phyloP scores from a whole-genome alignment of 805 yeast genomes.

The Kuraishia borneana region DNA sequence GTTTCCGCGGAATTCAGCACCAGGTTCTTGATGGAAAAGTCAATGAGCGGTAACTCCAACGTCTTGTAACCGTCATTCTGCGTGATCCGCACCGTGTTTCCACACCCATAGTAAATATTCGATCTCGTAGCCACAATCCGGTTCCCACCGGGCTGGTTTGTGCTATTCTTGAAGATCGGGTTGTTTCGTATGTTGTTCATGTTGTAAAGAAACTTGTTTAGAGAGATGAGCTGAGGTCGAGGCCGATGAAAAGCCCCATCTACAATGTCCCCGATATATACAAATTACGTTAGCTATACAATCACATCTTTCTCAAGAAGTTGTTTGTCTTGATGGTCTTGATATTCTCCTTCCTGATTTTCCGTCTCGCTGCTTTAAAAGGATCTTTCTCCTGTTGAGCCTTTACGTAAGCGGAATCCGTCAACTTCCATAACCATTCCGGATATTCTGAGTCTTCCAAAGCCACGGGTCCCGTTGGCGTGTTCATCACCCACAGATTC shows the following conservation, averaged over 20 bases:
- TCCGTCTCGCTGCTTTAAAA: constrained; percentile 56
- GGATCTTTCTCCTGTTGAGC: constrained; percentile 46
- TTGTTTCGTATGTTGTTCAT: neutral
- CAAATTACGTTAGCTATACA: neutral
- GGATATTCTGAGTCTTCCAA: constrained; percentile 85
- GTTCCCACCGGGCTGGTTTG: neutral
- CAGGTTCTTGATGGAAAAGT: constrained; percentile 13
- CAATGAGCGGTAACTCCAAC: constrained; percentile 6
- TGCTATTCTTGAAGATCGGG: neutral
- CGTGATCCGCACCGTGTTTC: too few relatives aligned
- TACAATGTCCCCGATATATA: too few relatives aligned
- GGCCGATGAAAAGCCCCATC: too few relatives aligned
- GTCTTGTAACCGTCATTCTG: constrained; percentile 16
- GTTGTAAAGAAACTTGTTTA: neutral
- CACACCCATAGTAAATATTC: too few relatives aligned
- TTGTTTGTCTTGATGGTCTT: constrained; percentile 66
- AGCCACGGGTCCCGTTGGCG: constrained; percentile 84
- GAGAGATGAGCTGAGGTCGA: neutral
- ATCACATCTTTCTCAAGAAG: constrained; percentile 50
- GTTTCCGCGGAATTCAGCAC: constrained; percentile 18
- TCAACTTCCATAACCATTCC: constrained; percentile 83
- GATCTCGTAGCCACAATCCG: too few relatives aligned
- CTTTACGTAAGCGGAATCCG: constrained; percentile 55
- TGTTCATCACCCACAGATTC: constrained; percentile 62
- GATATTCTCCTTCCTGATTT: constrained; percentile 58